A percentile compares a stretch with the other conserved stretches of the same genome.
Conservation (phyloP, 768 basidiomycete species). For the Cyathus striatus region DNA sequence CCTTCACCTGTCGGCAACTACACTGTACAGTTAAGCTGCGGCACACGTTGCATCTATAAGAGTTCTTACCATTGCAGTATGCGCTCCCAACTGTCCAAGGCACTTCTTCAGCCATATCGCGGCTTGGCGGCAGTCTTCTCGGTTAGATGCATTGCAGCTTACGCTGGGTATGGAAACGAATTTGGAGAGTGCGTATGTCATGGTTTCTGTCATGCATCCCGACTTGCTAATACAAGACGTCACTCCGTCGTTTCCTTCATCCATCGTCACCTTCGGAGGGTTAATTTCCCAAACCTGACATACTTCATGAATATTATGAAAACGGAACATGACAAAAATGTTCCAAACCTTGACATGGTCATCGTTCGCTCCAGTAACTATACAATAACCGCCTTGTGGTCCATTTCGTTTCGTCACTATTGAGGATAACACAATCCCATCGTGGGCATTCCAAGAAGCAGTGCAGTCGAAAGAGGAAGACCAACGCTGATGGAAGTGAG, state of each 20-base stretch:
- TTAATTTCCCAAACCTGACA: conserved; percentile 51
- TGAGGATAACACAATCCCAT: conserved; percentile 80
- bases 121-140: conserved; percentile 90
- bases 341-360: conserved; percentile 70
- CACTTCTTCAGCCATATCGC: conserved; percentile 92
- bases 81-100: conserved; percentile 82
- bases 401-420: conserved; percentile 39
- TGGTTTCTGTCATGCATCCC: conserved; percentile 46
- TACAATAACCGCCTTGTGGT: conserved; percentile 24
- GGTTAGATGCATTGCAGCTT: conserved; percentile 58
- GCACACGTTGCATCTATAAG: no score
- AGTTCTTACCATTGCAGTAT: conserved; percentile 64
- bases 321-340: no score
- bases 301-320: no score
- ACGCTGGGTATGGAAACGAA: conserved; percentile 88
- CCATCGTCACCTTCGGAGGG: conserved; percentile 19
- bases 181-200: conserved; percentile 76
- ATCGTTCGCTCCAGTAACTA: conserved; percentile 84
- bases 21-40: no score
- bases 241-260: conserved; percentile 8
- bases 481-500: conserved; percentile 50
- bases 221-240: conserved; percentile 14
- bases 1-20: conserved; percentile 79
- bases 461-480: conserved; percentile 83
- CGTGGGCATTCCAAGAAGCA: conserved; percentile 78